Base-by-base conservation (phyloP, 805 yeast genomes). In the Pichia deserticola region DNA sequence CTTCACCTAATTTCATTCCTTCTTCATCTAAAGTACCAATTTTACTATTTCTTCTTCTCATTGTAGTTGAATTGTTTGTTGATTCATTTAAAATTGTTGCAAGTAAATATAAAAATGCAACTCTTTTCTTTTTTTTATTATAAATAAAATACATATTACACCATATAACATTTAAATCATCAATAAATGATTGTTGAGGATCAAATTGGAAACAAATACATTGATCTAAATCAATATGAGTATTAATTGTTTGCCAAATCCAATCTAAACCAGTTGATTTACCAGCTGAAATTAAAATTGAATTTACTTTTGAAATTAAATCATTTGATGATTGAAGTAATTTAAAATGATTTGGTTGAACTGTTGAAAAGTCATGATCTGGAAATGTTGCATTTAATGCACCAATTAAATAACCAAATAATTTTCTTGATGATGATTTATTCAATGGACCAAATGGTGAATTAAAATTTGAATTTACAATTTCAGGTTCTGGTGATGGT, bases 401-500 rank as follows among this genome's bases (percentile, higher is more conserved):
- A 1, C 95, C 93, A 51, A 93, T 87, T 44, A 93, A 71, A 62
- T 90, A 87, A 0, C 97, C 93, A 71, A 92, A 93, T 1, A 90
- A 82, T 65, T 89, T 84, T 55, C 97, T 77, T 42, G 95, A 85
- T 1, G 93, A 81, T n/a, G 84, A 79, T 58, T 84, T 84, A 60
- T 84, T 86, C 35, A 93, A 73, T 0, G 97, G 96, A 0, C 99
- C 99, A 69, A 93, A 93, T 0, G 98, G 98, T 2, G 89, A 63
- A 12, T 51, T 39, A 20, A 39, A 33, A 40, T 45, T 50, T 30
- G 45, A 34, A 39, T 47, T 36, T 28, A 28, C 12, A 12, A 49
- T 32, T 34, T 36, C 41, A 5, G 63, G 57, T 52, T 59, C 58
- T 7, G 64, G 66, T 15, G 60, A 58, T 9, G 64, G 63, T 20